These are phyloP conservation scores for Guadua angustifolia DNA, from an alignment of 176 grass and related monocot species.

Conservation along the genomic window DNA sequence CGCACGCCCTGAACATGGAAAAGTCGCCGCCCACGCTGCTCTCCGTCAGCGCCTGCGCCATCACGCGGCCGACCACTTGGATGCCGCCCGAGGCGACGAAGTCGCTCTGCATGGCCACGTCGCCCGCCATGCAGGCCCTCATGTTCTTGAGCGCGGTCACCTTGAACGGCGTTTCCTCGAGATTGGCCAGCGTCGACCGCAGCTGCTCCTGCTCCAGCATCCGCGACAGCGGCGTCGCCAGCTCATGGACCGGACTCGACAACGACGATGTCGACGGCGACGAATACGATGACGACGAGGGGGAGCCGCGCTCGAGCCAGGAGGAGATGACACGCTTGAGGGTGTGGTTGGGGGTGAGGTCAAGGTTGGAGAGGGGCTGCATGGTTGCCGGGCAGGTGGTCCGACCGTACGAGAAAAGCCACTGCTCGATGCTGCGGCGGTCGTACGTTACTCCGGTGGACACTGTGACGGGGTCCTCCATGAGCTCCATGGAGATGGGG, in stretches of 20 bases:
- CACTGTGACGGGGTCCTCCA: conserved; percentile 83
- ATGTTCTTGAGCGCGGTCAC: conserved; percentile 63
- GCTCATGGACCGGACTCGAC: conserved; percentile 40
- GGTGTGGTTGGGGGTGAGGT: conserved; percentile 91
- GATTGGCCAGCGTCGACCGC: conserved; percentile 43
- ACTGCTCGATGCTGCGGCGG: conserved; percentile 79
- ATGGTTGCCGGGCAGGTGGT: conserved; percentile 81
- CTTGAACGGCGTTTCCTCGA: conserved; percentile 83
- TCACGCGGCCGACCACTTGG: conserved; percentile 50
- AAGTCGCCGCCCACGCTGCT: conserved; percentile 54
- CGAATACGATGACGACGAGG: conserved; percentile 24
- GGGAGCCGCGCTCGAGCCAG: conserved; percentile 49
- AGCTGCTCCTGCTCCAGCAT: conserved; percentile 48
- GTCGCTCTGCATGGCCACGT: conserved; percentile 48
- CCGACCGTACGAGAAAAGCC: conserved; percentile 70
- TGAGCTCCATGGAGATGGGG: conserved; percentile 94
- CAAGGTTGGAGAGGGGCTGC: conserved; percentile 61
- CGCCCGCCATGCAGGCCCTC: conserved; percentile 44
- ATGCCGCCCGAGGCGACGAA: conserved; percentile 62
- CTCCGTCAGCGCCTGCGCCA: conserved; percentile 53
- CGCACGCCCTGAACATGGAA: conserved; percentile 60
- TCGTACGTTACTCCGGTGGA: conserved; percentile 89
- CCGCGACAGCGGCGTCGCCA: conserved; percentile 42
- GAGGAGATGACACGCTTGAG: conserved; percentile 79
- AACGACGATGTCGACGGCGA: conserved; percentile 50